These are phyloP conservation scores for Peniophora sp. DNA, from an alignment of 1,284 basidiomycete genomes.

Conservation along the genomic window DNA sequence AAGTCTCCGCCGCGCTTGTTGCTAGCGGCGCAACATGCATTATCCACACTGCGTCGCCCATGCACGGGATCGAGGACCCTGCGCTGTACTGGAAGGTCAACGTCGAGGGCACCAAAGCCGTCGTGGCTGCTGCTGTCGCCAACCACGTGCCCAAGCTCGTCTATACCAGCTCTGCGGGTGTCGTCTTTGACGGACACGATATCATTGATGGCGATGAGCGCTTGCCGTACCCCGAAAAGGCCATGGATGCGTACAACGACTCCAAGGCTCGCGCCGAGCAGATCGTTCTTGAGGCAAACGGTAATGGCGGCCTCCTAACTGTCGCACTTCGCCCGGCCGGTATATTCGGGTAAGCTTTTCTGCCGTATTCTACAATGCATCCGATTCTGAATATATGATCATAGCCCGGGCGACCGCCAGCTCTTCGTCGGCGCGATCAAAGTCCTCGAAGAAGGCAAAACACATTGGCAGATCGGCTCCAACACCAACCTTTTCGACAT, in stretches of 20 bases:
- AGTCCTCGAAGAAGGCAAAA: slow-evolving; percentile 78
- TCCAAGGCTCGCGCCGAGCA: slow-evolving; percentile 93
- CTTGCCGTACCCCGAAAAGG: slow-evolving; percentile 63
- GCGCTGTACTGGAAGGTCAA: slow-evolving; percentile 91
- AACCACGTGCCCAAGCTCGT: slow-evolving; percentile 81
- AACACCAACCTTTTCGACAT: slow-evolving; percentile 96
- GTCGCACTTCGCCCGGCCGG: slow-evolving; percentile 92
- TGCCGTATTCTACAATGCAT: not conserved
- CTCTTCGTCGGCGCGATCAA: slow-evolving; percentile 76
- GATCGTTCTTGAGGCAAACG: slow-evolving; percentile 82
- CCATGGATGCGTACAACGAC: slow-evolving; percentile 91
- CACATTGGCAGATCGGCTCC: slow-evolving; percentile 90
- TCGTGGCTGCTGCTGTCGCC: slow-evolving; percentile 76
- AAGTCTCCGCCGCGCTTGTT: slow-evolving; percentile 56
- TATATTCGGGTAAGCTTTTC: slow-evolving; percentile 77
- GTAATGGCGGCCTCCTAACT: slow-evolving; percentile 75
- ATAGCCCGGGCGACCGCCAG: slow-evolving; percentile 87
- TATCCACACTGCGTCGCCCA: slow-evolving; percentile 94
- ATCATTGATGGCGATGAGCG: slow-evolving; percentile 90
- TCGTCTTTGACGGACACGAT: slow-evolving; percentile 83
- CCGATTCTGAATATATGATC: not conserved
- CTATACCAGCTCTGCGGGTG: slow-evolving; percentile 92
- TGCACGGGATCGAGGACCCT: slow-evolving; percentile 61
- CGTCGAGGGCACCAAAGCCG: slow-evolving; percentile 82
- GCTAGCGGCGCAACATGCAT: slow-evolving; percentile 76